Evolutionary conservation across 139 green algal species (phyloP).

Genomic region (Chlorella vulgaris): DNA sequence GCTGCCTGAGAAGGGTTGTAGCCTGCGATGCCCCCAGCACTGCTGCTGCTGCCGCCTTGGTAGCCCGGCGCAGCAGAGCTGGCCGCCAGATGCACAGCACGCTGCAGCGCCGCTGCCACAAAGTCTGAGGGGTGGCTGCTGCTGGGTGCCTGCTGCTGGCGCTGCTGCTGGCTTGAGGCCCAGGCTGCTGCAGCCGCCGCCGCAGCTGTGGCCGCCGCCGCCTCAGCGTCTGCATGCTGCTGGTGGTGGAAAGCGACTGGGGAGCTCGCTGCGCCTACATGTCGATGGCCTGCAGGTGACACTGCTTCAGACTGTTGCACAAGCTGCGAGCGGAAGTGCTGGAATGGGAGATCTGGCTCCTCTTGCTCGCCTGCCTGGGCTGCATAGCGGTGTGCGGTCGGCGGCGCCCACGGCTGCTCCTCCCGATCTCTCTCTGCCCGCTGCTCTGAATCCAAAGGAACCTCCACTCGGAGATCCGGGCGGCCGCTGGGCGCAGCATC

Average conservation of each 20-base stretch:
- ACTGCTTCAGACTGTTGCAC: too few species aligned
- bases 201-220: neutral
- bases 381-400: neutral
- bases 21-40: neutral
- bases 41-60: neutral
- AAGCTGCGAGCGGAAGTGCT: too few species aligned
- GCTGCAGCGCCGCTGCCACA: slow-evolving; percentile 22
- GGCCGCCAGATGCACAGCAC: slow-evolving; percentile 4
- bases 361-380: too few species aligned
- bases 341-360: too few species aligned
- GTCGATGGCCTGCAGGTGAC: neutral
- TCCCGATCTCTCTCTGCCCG: neutral
- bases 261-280: neutral
- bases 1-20: neutral
- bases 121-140: neutral
- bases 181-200: neutral
- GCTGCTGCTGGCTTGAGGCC: neutral
- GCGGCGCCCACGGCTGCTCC: neutral
- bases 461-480: slow-evolving; percentile 6
- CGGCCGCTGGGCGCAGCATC: neutral
- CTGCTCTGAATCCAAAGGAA: neutral
- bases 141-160: neutral
- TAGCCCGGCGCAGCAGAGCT: neutral
- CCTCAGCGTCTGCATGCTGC: neutral
- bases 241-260: neutral